A percentile compares a stretch with the other conserved stretches of the same genome.
phyloP scores from a whole-genome alignment of 768 basidiomycete genomes.

The Boletus pseudopeckii region DNA sequence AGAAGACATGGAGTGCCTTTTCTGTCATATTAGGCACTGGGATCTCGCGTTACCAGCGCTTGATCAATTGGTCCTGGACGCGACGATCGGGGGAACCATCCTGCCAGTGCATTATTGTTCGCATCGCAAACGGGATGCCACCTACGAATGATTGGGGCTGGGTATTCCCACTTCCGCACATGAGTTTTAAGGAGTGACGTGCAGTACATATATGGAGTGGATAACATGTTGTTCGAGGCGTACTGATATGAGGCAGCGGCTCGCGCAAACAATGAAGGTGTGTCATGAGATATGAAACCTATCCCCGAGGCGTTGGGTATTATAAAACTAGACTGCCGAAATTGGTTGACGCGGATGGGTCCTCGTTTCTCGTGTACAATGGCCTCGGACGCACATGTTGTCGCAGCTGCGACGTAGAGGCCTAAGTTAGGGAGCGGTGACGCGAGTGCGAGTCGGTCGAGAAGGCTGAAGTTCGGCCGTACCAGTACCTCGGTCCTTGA shows the following conservation, averaged over 20 bases:
- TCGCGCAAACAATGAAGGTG: slow-evolving; percentile 7
- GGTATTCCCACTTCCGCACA: not conserved
- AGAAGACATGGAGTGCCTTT: not conserved
- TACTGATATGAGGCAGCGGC: not conserved
- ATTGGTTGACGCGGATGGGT: not conserved
- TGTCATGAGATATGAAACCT: not conserved
- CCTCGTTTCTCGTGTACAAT: not conserved
- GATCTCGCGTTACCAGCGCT: not conserved
- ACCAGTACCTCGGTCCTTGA: slow-evolving; percentile 44
- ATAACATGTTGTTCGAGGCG: not conserved
- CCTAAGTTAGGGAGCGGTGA: slow-evolving; percentile 37
- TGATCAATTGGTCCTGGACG: not conserved
- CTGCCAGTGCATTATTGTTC: not conserved
- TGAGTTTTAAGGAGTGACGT: not conserved
- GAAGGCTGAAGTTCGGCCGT: slow-evolving; percentile 28
- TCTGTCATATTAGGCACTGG: not conserved
- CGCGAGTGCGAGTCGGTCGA: slow-evolving; percentile 38
- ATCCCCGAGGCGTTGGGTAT: not conserved
- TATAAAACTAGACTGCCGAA: not conserved
- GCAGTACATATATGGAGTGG: not conserved
- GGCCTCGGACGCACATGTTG: not conserved
- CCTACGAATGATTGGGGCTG: not conserved
- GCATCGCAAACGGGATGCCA: not conserved
- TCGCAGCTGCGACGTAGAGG: not conserved
- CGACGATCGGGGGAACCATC: not conserved